Evolutionary conservation across 495 filamentous ascomycete species (phyloP).

Genomic region (Gamarada debralockiae): DNA sequence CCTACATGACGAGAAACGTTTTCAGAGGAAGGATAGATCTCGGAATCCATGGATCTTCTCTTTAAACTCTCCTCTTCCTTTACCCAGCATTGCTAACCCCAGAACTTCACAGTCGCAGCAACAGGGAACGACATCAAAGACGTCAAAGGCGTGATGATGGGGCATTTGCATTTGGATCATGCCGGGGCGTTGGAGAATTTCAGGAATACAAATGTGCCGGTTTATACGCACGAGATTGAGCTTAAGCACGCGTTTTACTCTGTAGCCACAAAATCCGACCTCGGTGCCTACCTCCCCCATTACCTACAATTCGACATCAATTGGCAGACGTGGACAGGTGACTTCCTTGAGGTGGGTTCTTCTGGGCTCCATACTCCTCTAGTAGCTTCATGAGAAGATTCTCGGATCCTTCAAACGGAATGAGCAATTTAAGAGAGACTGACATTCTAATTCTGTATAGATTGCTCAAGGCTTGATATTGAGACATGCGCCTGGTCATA

Average conservation of each 20-base stretch:
- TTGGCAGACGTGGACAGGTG: conserved; percentile 34
- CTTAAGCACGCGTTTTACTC: conserved; percentile 44
- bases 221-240: conserved; percentile 47
- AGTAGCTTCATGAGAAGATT: too few relatives aligned
- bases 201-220: conserved; percentile 38
- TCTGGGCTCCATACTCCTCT: too few relatives aligned
- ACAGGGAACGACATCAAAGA: too few relatives aligned
- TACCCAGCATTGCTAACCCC: too few relatives aligned
- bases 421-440: too few relatives aligned
- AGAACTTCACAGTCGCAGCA: too few relatives aligned
- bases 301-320: conserved; percentile 34
- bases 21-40: too few relatives aligned
- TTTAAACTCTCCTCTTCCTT: too few relatives aligned
- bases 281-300: conserved; percentile 36
- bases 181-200: conserved; percentile 49
- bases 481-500: conserved; percentile 38
- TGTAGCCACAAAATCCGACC: conserved; percentile 35
- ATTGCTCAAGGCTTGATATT: conserved; percentile 35
- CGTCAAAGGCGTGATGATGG: conserved; percentile 47
- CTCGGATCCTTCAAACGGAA: too few relatives aligned
- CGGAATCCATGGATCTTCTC: too few relatives aligned
- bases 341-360: conserved; percentile 30
- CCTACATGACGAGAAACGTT: too few relatives aligned
- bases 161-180: conserved; percentile 50
- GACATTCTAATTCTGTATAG: too few relatives aligned